Base-by-base conservation (phyloP, 805 yeast genomes). In the Starmerella tilneyi region DNA sequence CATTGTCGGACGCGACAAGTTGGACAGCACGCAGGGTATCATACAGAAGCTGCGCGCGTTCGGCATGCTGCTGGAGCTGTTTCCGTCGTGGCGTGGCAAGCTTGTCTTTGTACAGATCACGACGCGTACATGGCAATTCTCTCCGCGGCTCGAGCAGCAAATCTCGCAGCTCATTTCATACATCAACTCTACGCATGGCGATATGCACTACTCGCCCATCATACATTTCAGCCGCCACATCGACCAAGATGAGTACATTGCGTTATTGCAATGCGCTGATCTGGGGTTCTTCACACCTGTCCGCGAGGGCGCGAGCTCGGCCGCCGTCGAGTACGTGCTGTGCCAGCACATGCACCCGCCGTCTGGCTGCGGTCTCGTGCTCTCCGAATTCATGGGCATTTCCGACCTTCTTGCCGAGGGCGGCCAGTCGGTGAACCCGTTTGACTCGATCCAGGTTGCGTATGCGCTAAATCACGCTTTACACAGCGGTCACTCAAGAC, bases 301-400 rank as follows among this genome's bases (percentile, higher is more conserved):
- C 23, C 76, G 98, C 60, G 98, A 92, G 62, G 96, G 96, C 46
- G 86, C 89, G 81, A 89, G 86, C 65, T 85, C 96, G 4, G 92
- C 97, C 2, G 84, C 95, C 1, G 67, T 89, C 48, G 98, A 92
- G 63, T 92, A 77, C 62, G 92, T 88, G 36, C 78, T 88, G 35
- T 84, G 96, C 55, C 79, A 84, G 57, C 67, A 75, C 49, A 22
- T 24, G 13, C 46, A 47, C 30, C 38, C 32, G 30, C 35, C 49
- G 7, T 40, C 45, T 15, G 52, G 50, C 11, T 41, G 50, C 3
- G 95, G 97, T 0, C 71, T 94, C 58, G 77, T 92, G 30, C 66
- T 92, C 36, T 83, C 95, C 19, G 99, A 92, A 66, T 92, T 92
- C 60, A 82, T 94, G 45, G 99, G 98, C 36, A 79, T 94, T 3